A percentile compares a stretch with the other conserved stretches of the same genome.
phyloP scores from a whole-genome alignment of 106 monocot genomes.

The Acorus calamus region DNA sequence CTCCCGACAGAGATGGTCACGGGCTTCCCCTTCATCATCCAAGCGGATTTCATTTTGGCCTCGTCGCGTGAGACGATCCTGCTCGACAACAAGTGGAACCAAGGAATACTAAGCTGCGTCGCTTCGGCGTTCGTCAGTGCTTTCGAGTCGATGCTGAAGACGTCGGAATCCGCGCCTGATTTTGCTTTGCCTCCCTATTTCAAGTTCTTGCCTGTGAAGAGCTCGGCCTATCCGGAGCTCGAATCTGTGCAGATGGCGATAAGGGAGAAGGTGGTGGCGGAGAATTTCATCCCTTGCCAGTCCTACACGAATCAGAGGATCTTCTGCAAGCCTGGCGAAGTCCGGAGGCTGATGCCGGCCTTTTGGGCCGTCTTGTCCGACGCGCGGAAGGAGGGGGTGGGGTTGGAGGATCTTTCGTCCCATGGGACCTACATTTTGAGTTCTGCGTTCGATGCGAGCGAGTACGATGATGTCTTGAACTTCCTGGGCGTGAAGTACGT shows the following conservation, averaged over 20 bases:
- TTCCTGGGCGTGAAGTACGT: slow-evolving; percentile 8
- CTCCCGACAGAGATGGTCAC: slow-evolving; percentile 19
- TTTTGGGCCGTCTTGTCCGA: slow-evolving; percentile 5
- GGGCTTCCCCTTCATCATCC: slow-evolving; percentile 22
- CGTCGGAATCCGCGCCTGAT: not conserved
- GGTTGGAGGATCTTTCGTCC: slow-evolving; percentile 2
- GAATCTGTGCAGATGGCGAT: not conserved
- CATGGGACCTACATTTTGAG: slow-evolving; percentile 5
- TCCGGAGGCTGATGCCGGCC: not conserved
- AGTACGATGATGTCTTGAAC: not conserved
- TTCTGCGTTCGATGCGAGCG: not conserved
- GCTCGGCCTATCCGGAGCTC: not conserved
- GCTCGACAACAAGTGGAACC: slow-evolving; percentile 45
- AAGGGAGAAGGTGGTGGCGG: not conserved
- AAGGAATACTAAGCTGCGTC: slow-evolving; percentile 41
- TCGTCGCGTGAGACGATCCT: slow-evolving; percentile 50
- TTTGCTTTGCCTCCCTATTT: not conserved
- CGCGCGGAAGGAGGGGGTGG: slow-evolving; percentile 2
- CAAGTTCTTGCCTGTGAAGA: not conserved
- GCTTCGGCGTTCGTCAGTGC: slow-evolving; percentile 41
- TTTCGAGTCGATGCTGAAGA: slow-evolving; percentile 7
- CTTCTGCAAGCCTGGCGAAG: slow-evolving; percentile 4
- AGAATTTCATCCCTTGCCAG: slow-evolving; percentile 2
- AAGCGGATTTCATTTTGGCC: slow-evolving; percentile 52
- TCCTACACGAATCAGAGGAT: slow-evolving; percentile 1